These are phyloP conservation scores for Syzygium syzygioides DNA, from an alignment of 441 rosid genomes.

Conservation along the genomic window DNA sequence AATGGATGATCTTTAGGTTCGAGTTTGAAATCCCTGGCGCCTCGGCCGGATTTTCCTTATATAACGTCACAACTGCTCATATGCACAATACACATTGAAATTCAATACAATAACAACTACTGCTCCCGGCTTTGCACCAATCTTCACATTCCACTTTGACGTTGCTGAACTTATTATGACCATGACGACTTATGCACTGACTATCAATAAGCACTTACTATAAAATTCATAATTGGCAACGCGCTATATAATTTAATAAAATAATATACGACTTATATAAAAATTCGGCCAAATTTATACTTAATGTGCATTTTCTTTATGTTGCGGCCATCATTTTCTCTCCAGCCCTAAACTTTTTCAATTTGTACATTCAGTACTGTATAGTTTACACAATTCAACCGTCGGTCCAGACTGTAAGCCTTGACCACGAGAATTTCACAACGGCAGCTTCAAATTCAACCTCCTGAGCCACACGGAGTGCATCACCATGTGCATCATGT, in stretches of 20 bases:
- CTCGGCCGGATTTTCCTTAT: accelerated
- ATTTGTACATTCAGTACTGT: background rate
- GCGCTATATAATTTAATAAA: background rate
- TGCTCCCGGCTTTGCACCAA: background rate
- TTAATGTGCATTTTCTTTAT: background rate
- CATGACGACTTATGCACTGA: background rate
- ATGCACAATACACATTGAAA: background rate
- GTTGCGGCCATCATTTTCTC: background rate
- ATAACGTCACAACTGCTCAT: accelerated
- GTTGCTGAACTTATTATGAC: background rate
- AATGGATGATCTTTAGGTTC: background rate
- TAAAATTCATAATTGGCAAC: background rate
- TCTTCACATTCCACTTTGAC: background rate
- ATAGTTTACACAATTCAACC: background rate
- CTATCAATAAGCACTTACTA: no score
- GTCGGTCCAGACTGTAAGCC: background rate
- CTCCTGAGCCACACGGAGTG: conserved; percentile 85
- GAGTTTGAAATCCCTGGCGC: accelerated
- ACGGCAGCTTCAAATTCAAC: conserved; percentile 37
- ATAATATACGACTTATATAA: background rate
- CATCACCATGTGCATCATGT: conserved; percentile 61
- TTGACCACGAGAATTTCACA: background rate
- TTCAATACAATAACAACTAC: background rate
- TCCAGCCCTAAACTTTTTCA: background rate
- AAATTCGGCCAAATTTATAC: background rate